phyloP scores from a whole-genome alignment of 768 basidiomycete genomes.

The Clathrus columnatus region DNA sequence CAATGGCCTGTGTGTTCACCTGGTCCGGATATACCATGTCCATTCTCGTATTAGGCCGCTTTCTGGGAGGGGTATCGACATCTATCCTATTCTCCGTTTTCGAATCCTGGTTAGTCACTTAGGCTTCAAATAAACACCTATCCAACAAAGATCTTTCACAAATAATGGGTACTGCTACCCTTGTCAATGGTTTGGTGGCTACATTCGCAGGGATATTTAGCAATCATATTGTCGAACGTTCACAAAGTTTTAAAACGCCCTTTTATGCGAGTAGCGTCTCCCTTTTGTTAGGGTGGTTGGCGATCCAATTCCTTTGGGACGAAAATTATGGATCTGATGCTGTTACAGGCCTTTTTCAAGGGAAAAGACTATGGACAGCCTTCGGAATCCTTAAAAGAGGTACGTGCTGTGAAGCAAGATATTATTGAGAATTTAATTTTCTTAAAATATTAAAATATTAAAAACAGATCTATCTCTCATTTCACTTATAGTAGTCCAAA shows the following conservation, averaged over 20 bases:
- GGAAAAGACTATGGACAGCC: constrained; percentile 44
- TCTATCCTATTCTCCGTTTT: constrained; percentile 71
- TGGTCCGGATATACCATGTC: constrained; percentile 48
- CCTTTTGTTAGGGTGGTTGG: constrained; percentile 44
- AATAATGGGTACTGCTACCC: constrained; percentile 66
- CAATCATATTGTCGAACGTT: constrained; percentile 51
- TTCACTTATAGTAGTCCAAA: constrained; percentile 63
- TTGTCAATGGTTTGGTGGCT: constrained; percentile 67
- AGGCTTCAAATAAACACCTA: constrained; percentile 42
- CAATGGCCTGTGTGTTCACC: constrained; percentile 50
- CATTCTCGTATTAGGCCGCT: constrained; percentile 51
- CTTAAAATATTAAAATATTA: not conserved
- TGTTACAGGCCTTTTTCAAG: constrained; percentile 37
- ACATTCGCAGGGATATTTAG: constrained; percentile 56
- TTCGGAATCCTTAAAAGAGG: constrained; percentile 49
- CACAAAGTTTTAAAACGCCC: constrained; percentile 48
- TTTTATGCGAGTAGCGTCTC: constrained; percentile 56
- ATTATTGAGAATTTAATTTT: not conserved
- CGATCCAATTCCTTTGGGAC: constrained; percentile 50
- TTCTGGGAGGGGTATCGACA: constrained; percentile 64
- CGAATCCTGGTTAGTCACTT: constrained; percentile 69
- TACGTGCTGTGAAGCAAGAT: constrained; percentile 16
- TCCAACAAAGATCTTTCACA: constrained; percentile 50
- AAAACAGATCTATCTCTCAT: constrained; percentile 49
- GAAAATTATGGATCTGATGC: constrained; percentile 60